Evolutionary conservation across 1,284 basidiomycete genomes (phyloP).

Genomic region (Ustilago trichophora): DNA sequence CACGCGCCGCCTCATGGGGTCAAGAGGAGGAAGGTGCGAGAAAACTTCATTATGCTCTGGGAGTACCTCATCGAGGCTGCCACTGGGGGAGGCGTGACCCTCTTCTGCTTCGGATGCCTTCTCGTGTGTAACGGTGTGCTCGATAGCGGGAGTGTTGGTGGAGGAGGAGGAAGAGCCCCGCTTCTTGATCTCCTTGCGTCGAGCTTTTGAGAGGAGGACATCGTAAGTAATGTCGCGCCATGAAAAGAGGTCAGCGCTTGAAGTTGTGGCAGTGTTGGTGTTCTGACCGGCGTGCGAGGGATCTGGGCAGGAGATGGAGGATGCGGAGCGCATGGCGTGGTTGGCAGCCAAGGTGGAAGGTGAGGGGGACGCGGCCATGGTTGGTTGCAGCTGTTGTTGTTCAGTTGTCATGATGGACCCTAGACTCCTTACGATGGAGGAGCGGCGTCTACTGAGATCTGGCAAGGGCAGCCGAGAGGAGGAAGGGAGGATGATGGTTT

Average conservation of each 20-base stretch:
- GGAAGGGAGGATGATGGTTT: no score
- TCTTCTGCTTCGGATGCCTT: slow-evolving; percentile 14
- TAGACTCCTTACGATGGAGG: no score
- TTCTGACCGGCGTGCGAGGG: not conserved
- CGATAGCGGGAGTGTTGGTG: not conserved
- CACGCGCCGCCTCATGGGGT: slow-evolving; percentile 35
- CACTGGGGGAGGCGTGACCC: slow-evolving; percentile 5
- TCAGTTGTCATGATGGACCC: no score
- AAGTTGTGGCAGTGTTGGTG: not conserved
- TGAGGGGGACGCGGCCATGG: not conserved
- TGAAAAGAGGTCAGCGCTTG: slow-evolving; percentile 14
- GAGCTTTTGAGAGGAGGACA: slow-evolving; percentile 45
- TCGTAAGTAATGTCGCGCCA: slow-evolving; percentile 55
- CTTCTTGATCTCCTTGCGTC: slow-evolving; percentile 43
- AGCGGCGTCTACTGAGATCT: no score
- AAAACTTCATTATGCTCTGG: slow-evolving; percentile 35
- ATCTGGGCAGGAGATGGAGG: slow-evolving; percentile 12
- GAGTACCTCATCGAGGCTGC: slow-evolving; percentile 5
- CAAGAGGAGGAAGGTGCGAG: slow-evolving; percentile 29
- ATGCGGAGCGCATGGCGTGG: slow-evolving; percentile 19
- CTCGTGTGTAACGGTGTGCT: slow-evolving; percentile 3
- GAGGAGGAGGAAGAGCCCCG: not conserved
- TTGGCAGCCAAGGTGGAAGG: slow-evolving; percentile 8
- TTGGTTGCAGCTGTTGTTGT: not conserved
- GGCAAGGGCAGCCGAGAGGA: no score